Percentiles rank a stretch among this genome's conserved stretches.
Conservation (phyloP, 306 rosid species). For the peach (Prunus persica) region DNA sequence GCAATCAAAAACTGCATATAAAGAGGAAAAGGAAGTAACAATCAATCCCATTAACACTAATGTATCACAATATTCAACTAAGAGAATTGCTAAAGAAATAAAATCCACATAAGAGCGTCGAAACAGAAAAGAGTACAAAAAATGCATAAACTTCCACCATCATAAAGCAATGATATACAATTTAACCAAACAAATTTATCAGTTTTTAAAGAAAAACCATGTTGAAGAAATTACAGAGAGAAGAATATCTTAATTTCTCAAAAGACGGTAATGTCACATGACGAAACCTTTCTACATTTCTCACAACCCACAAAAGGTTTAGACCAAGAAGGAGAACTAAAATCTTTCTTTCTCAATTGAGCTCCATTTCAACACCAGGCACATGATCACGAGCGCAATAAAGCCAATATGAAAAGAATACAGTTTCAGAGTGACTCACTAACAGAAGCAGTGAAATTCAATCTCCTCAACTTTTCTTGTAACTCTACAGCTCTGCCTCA, state of each 20-base stretch:
- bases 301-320: background rate
- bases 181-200: background rate
- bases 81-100: background rate
- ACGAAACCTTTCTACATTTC: conserved; percentile 1
- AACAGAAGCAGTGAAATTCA: background rate
- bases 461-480: conserved; percentile 2
- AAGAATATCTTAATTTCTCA: background rate
- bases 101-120: background rate
- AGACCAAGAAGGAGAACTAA: background rate
- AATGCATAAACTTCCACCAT: background rate
- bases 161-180: background rate
- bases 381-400: background rate
- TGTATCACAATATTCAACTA: background rate
- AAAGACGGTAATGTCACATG: background rate
- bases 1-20: conserved; percentile 78
- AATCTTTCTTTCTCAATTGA: background rate
- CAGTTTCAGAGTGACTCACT: background rate
- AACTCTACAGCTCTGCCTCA: conserved; percentile 5
- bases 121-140: background rate
- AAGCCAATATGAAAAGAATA: background rate
- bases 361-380: background rate
- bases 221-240: background rate
- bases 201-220: background rate
- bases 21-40: background rate
- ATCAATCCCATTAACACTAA: conserved; percentile 5